phyloP scores from a whole-genome alignment of 78 protist genomes.

The Trichosphaerium sp. region DNA sequence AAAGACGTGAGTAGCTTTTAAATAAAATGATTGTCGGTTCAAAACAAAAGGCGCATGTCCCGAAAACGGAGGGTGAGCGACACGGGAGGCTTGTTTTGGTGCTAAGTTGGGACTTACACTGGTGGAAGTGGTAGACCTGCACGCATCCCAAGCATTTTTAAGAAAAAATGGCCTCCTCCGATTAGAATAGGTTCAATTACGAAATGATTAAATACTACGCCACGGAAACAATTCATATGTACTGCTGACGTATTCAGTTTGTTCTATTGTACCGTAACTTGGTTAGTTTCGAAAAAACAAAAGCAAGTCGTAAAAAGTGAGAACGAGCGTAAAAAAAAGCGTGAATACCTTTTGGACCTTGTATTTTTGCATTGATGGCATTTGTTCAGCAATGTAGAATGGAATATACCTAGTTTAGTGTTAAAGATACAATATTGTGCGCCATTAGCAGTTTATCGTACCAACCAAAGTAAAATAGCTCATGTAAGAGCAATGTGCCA shows the following conservation, averaged over 20 bases:
- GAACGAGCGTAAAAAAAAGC: background rate
- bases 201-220: slow-evolving; percentile 17
- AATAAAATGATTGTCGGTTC: background rate
- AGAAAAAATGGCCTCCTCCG: slow-evolving; percentile 19
- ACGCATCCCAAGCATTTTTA: slow-evolving; percentile 19
- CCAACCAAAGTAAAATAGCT: slow-evolving; percentile 26
- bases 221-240: slow-evolving; percentile 22
- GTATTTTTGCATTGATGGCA: slow-evolving; percentile 30
- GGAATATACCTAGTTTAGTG: too few relatives aligned
- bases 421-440: too few relatives aligned
- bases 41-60: background rate
- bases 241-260: slow-evolving; percentile 13
- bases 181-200: slow-evolving; percentile 19
- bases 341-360: slow-evolving; percentile 12
- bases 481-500: slow-evolving; percentile 34
- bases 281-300: slow-evolving; percentile 6
- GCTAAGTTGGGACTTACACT: background rate
- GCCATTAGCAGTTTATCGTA: too few relatives aligned
- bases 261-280: slow-evolving; percentile 34
- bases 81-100: background rate
- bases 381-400: slow-evolving; percentile 24
- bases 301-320: background rate
- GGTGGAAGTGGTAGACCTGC: slow-evolving; percentile 31
- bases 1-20: background rate
- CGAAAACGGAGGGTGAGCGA: background rate